Conservation (phyloP, 2,329 filamentous ascomycete genomes). For the Paracoccidioides lutzii region DNA sequence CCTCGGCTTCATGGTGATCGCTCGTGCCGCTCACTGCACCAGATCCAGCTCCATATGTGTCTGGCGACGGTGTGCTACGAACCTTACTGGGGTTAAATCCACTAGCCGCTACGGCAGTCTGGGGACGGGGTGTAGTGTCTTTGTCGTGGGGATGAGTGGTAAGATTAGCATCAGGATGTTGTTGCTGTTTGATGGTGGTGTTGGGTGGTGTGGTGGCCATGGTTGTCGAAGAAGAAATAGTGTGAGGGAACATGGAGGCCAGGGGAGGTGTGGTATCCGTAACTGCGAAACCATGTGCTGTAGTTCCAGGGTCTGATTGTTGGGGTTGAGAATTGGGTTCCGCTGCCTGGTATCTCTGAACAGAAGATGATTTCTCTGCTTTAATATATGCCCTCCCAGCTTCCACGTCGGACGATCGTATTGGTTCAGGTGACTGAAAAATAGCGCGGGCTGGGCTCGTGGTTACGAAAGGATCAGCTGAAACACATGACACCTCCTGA, state of each 20-base stretch:
- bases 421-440: not conserved
- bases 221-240: not conserved
- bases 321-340: not conserved
- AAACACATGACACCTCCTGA: constrained; percentile 10
- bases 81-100: not conserved
- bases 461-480: constrained; percentile 6
- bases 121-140: constrained; percentile 4
- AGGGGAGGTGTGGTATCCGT: not conserved
- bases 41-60: not conserved
- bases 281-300: not conserved
- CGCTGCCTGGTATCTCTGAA: not conserved
- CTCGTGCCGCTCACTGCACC: constrained; percentile 3
- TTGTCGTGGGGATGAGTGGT: not conserved
- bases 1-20: not conserved
- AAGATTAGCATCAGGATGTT: not conserved
- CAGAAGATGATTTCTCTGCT: not conserved
- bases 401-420: not conserved
- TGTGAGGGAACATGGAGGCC: not conserved
- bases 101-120: not conserved
- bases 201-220: not conserved
- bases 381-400: too few relatives aligned
- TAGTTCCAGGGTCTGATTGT: constrained; percentile 2
- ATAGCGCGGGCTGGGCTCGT: not conserved
- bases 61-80: not conserved
- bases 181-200: not conserved